A percentile compares a stretch with the other conserved stretches of the same genome.
These are phyloP conservation scores for Paraphaeosphaeria minitans DNA, from an alignment of 2,329 filamentous ascomycete species.

Conservation along the genomic window DNA sequence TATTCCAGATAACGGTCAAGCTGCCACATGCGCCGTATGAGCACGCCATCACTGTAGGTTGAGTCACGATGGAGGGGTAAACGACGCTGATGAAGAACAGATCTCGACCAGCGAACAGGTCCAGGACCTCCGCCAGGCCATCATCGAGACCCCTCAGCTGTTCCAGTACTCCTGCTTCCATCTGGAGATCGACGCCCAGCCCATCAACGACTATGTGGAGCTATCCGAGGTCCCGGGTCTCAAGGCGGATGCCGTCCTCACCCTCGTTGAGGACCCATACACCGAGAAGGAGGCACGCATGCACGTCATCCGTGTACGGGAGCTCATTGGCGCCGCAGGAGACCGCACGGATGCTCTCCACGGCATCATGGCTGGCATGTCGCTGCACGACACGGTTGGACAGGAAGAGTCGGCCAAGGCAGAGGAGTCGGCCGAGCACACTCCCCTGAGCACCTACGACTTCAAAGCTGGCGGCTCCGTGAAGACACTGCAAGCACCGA, in stretches of 20 bases:
- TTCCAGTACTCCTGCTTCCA: slow-evolving; percentile 99
- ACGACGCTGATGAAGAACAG: slow-evolving; percentile 53
- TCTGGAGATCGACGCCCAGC: slow-evolving; percentile 84
- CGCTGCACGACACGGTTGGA: slow-evolving; percentile 81
- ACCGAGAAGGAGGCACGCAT: slow-evolving; percentile 98
- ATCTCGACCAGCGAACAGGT: slow-evolving; percentile 94
- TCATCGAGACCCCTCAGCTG: slow-evolving; percentile 89
- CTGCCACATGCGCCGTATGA: slow-evolving; percentile 79
- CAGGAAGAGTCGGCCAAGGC: slow-evolving; percentile 42
- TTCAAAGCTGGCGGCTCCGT: slow-evolving; percentile 72
- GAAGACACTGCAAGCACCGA: slow-evolving; percentile 70
- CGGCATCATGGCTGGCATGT: slow-evolving; percentile 82
- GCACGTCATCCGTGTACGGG: slow-evolving; percentile 87
- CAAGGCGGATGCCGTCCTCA: slow-evolving; percentile 75
- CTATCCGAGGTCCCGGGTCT: slow-evolving; percentile 87
- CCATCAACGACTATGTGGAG: slow-evolving; percentile 94
- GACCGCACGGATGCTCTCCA: slow-evolving; percentile 86
- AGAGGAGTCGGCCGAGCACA: slow-evolving; percentile 40
- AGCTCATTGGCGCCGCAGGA: slow-evolving; percentile 90
- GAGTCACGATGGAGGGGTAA: background rate
- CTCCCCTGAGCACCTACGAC: slow-evolving; percentile 70
- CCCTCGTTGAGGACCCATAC: slow-evolving; percentile 90
- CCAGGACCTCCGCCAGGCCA: slow-evolving; percentile 94
- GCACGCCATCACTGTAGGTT: slow-evolving; percentile 79
- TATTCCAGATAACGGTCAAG: slow-evolving; percentile 76